Conservation (phyloP, 225 moss, liverwort and hornwort species). For the Polytrichum commune region DNA sequence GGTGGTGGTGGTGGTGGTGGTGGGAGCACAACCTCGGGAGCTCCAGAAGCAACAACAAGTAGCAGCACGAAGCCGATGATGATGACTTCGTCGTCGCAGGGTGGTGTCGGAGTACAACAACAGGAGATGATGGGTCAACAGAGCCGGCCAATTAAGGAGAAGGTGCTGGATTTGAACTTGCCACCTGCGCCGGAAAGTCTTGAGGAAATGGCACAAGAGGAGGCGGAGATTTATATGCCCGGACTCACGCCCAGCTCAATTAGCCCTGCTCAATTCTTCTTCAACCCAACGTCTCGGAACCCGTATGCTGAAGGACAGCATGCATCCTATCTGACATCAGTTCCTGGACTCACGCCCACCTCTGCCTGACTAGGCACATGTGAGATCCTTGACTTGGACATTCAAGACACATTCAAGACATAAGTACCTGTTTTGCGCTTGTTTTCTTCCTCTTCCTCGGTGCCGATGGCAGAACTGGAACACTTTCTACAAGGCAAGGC, state of each 20-base stretch:
- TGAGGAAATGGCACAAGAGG: slow-evolving; percentile 49
- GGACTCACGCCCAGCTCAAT: neutral
- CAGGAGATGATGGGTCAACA: slow-evolving; percentile 27
- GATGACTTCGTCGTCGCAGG: neutral
- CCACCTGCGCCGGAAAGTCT: slow-evolving; percentile 67
- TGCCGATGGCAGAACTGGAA: neutral
- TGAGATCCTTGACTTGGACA: slow-evolving; percentile 4
- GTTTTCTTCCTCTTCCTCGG: neutral
- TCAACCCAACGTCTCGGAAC: slow-evolving; percentile 17
- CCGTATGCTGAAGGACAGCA: slow-evolving; percentile 16
- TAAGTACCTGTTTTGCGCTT: neutral
- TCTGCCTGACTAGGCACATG: slow-evolving; percentile 49
- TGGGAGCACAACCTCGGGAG: slow-evolving; percentile 43
- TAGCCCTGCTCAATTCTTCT: slow-evolving; percentile 21
- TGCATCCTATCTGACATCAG: slow-evolving; percentile 27
- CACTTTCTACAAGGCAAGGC: slow-evolving; percentile 2
- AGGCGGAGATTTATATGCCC: slow-evolving; percentile 26
- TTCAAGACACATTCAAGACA: neutral
- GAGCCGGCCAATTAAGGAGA: slow-evolving; percentile 54
- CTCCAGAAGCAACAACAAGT: slow-evolving; percentile 30
- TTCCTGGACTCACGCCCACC: slow-evolving; percentile 76
- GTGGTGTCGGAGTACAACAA: neutral
- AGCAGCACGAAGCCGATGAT: slow-evolving; percentile 24
- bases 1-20: slow-evolving; percentile 56
- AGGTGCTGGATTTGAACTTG: slow-evolving; percentile 75